phyloP scores from a whole-genome alignment of 176 grass and related monocot genomes.

The Alopecurus myosuroides region DNA sequence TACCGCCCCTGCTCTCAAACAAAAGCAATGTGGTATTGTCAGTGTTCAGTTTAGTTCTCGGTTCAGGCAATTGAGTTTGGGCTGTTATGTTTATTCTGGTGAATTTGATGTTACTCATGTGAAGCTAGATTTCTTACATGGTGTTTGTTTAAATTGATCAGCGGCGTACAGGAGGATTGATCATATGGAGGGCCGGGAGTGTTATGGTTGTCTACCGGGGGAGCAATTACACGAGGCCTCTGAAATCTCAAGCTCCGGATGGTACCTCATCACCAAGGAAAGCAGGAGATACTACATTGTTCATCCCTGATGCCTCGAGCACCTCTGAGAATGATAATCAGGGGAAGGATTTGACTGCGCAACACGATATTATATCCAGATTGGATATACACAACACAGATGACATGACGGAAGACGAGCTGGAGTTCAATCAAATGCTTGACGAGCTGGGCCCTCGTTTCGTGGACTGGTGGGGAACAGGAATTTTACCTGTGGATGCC shows the following conservation, averaged over 20 bases:
- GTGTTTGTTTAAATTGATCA: slow-evolving; percentile 28
- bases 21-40: background rate
- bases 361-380: slow-evolving; percentile 9
- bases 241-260: slow-evolving; percentile 44
- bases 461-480: slow-evolving; percentile 84
- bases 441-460: slow-evolving; percentile 86
- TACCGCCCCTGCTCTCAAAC: slow-evolving; percentile 21
- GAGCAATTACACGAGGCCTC: slow-evolving; percentile 63
- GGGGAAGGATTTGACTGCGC: slow-evolving; percentile 1
- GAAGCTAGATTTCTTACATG: background rate
- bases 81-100: background rate
- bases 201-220: slow-evolving; percentile 92
- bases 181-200: slow-evolving; percentile 96
- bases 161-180: slow-evolving; percentile 76
- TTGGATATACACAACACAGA: slow-evolving; percentile 41
- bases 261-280: slow-evolving; percentile 20
- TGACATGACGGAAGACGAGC: slow-evolving; percentile 67
- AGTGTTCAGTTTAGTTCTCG: background rate
- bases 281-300: slow-evolving; percentile 37
- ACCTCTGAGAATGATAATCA: slow-evolving; percentile 25
- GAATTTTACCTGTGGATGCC: slow-evolving; percentile 77
- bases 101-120: background rate
- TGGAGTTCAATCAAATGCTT: slow-evolving; percentile 79
- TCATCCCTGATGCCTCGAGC: slow-evolving; percentile 52
- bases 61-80: background rate